These are phyloP conservation scores for Xylaria sp. DNA, from an alignment of 2,329 filamentous ascomycete genomes.

Conservation along the genomic window DNA sequence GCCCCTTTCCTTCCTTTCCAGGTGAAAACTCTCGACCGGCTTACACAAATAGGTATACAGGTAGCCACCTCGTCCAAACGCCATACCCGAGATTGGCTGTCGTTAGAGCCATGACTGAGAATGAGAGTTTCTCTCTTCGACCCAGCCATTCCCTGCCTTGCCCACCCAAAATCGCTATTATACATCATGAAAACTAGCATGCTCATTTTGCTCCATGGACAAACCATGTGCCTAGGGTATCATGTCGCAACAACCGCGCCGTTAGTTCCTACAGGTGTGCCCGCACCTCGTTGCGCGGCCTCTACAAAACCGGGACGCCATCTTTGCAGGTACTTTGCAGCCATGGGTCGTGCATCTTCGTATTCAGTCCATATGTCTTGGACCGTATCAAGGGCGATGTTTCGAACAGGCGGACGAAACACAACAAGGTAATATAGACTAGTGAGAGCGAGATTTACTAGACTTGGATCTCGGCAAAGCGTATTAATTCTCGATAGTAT, in stretches of 20 bases:
- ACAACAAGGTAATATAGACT: constrained; percentile 71
- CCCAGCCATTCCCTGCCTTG: not conserved
- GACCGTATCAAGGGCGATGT: constrained; percentile 67
- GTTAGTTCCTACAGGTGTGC: constrained; percentile 28
- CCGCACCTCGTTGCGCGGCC: constrained; percentile 36
- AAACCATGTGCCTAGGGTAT: constrained; percentile 28
- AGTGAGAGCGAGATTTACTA: constrained; percentile 66
- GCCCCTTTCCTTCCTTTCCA: not conserved
- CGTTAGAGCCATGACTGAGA: constrained; percentile 10
- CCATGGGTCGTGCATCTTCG: constrained; percentile 67
- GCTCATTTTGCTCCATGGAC: not conserved
- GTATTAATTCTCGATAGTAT: constrained; percentile 76
- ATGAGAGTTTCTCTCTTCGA: not conserved
- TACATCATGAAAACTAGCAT: constrained; percentile 19
- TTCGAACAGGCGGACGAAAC: constrained; percentile 68
- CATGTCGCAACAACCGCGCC: constrained; percentile 32
- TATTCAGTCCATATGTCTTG: constrained; percentile 71
- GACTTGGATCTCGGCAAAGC: constrained; percentile 69
- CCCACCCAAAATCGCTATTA: constrained; percentile 13
- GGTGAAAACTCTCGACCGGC: not conserved
- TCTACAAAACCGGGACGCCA: constrained; percentile 63
- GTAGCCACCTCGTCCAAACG: constrained; percentile 18
- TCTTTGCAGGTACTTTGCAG: constrained; percentile 65
- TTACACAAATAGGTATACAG: constrained; percentile 3
- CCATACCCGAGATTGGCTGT: constrained; percentile 12